Evolutionary conservation across 257 asterid genomes (phyloP), one percentile per base, ranked within the genome.

Genomic region (Solanum etuberosum): DNA sequence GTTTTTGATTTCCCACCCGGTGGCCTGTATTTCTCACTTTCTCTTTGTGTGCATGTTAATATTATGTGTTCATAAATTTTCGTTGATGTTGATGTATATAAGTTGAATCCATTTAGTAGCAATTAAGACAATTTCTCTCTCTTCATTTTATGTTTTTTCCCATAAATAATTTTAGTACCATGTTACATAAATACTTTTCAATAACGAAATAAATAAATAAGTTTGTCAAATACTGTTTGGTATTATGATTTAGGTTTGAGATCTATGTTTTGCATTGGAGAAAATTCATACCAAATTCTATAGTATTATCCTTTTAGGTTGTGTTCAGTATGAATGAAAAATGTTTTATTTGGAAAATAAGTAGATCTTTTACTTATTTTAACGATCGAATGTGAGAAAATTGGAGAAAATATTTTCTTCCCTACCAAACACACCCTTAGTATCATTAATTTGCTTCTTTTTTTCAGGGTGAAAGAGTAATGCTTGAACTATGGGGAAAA

Each of bases 401-500:
- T 20, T 3, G 0, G 63, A 54, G 25, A 54, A 57, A 57, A 57
- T 57, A 9, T 54, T 54, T 54, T 48, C 59, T 48, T 48, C 59
- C 59, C 21, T 48, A 48, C 59, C 59, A 48, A 48, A 48, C 59
- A 48, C 59, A 15, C 59, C 23, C 59, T 48, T 5, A 48, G 3
- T 48, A 48, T 48, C 59, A 48, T 48, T 57, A 3, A 57, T 57
- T 0, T 57, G 65, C n/a, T 54, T 18, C n/a, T 7, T 4, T 7
- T 88, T 82, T 73, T 91, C 32, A 86, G 94, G 96, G 90, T 86
- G 94, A 86, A 87, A 92, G 18, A 92, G 96, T 95, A 93, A 94
- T 97, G 99, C 97, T 93, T 86, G 90, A 88, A 92, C 78, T 51
- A 97, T 97, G 99, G 99, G 99, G 90, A 95, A 95, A 96, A 96